A percentile compares a stretch with the other conserved stretches of the same genome.
These are phyloP conservation scores for Grigorovia transvaalensis DNA, from an alignment of 805 yeast species.

Conservation along the genomic window DNA sequence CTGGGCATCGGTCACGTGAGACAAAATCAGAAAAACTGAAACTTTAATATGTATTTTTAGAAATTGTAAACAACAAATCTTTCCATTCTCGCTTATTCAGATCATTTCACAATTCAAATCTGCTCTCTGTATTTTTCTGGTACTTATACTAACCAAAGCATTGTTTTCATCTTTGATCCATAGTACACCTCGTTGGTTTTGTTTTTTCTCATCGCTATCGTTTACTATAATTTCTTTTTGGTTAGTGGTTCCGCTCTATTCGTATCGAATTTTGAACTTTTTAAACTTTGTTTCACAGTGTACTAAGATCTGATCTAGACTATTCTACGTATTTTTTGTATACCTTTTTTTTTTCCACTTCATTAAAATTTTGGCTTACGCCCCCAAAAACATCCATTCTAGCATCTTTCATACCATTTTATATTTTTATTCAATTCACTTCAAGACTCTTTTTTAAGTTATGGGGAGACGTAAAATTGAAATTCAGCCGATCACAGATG, in stretches of 20 bases:
- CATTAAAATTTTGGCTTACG: too few species aligned
- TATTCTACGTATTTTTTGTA: too few species aligned
- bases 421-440: neutral
- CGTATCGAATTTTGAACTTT: too few species aligned
- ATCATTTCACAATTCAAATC: too few species aligned
- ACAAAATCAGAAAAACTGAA: too few species aligned
- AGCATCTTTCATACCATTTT: neutral
- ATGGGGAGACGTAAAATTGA: conserved; percentile 98
- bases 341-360: too few species aligned
- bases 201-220: neutral
- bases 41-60: neutral
- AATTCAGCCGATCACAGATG: conserved; percentile 83
- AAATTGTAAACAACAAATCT: neutral
- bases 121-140: too few species aligned
- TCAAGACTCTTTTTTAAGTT: neutral
- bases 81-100: neutral
- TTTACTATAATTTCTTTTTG: neutral
- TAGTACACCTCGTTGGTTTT: too few species aligned
- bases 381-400: neutral
- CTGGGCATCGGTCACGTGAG: neutral
- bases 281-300: too few species aligned
- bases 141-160: too few species aligned
- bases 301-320: too few species aligned
- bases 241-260: neutral
- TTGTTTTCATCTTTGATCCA: too few species aligned